Evolutionary conservation across 208 protist species (phyloP).

Genomic region (Trypanosoma conorhini): DNA sequence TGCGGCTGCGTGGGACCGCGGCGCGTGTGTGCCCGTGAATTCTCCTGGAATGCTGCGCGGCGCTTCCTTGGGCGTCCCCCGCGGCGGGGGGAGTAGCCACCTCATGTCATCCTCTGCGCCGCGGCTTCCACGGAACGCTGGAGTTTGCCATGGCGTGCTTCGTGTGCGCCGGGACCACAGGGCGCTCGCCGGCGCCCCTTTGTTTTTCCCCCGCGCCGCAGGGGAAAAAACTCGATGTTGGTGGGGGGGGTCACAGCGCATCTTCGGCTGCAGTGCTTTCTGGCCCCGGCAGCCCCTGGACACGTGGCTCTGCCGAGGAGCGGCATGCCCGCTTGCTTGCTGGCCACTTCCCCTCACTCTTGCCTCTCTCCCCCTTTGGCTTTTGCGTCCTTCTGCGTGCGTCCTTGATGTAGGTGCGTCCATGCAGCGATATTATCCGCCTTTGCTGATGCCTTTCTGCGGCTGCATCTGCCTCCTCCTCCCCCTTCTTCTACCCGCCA

Average conservation of each 20-base stretch:
- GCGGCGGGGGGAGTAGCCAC: background rate
- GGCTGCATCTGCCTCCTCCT: background rate
- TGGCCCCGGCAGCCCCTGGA: background rate
- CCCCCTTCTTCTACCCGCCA: background rate
- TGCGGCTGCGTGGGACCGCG: background rate
- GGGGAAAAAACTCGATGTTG: background rate
- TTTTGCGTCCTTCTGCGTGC: too few species aligned
- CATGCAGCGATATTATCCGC: too few species aligned
- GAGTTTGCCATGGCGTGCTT: constrained; percentile 48
- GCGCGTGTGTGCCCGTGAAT: constrained; percentile 8
- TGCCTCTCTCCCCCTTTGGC: too few species aligned
- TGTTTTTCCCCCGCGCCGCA: too few species aligned
- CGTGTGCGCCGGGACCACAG: too few species aligned
- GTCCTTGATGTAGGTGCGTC: too few species aligned
- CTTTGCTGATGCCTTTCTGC: too few species aligned
- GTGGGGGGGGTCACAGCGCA: background rate
- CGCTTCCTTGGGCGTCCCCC: constrained; percentile 15
- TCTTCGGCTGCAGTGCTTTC: background rate
- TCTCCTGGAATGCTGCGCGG: constrained; percentile 10
- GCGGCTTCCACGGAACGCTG: constrained; percentile 22
- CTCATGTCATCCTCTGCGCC: constrained; percentile 3
- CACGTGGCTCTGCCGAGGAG: background rate
- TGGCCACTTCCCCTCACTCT: too few species aligned
- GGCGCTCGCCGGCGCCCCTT: too few species aligned
- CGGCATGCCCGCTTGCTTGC: background rate